phyloP scores from a whole-genome alignment of 73 alveolate genomes.

The Tetrahymena elliotti region DNA sequence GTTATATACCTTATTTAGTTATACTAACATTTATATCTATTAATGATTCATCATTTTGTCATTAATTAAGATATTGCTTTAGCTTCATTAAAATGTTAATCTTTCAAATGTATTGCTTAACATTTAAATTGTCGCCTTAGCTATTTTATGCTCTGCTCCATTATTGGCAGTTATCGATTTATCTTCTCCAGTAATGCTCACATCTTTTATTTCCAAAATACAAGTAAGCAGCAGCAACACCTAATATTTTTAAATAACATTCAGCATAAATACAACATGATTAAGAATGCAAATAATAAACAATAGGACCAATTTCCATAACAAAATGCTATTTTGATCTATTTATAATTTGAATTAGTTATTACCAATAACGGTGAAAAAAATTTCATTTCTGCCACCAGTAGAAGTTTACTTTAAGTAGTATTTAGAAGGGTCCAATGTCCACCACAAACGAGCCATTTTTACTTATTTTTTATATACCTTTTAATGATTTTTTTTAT shows the following conservation, averaged over 20 bases:
- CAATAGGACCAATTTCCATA: background rate
- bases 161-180: background rate
- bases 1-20: background rate
- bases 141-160: background rate
- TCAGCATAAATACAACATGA: background rate
- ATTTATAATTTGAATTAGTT: too few species aligned
- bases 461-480: background rate
- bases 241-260: background rate
- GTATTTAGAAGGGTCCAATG: background rate
- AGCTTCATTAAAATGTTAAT: background rate
- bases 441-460: conserved; percentile 3
- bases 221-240: background rate
- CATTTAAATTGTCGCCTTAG: background rate
- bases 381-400: background rate
- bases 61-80: background rate
- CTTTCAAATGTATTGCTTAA: background rate
- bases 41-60: background rate
- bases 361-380: background rate
- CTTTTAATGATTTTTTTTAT: background rate
- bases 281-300: background rate
- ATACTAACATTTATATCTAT: background rate
- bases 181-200: background rate
- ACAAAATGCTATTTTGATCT: background rate
- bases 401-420: background rate
- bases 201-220: background rate